Conservation (phyloP, 2,329 filamentous ascomycete species). For the Talaromyces islandicus region DNA sequence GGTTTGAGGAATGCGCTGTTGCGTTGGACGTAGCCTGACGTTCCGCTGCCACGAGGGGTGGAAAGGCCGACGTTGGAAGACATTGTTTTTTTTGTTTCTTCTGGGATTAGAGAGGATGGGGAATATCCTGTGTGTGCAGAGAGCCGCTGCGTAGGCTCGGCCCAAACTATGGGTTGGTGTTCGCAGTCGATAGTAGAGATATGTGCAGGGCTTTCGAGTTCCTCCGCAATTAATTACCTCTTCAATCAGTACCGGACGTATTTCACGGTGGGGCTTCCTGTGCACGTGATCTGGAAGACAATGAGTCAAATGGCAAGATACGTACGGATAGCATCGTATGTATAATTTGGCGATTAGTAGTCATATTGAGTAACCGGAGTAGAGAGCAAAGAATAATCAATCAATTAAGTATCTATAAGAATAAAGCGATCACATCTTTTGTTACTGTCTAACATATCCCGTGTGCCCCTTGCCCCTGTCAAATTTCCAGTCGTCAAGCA, state of each 20-base stretch:
- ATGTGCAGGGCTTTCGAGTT: neutral
- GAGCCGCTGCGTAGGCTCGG: neutral
- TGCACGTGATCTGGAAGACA: neutral
- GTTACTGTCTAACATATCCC: slow-evolving; percentile 9
- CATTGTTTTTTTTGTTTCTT: slow-evolving; percentile 48
- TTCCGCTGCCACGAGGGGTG: slow-evolving; percentile 90
- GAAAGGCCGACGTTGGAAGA: slow-evolving; percentile 94
- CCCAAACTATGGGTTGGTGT: neutral
- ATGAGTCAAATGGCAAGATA: neutral
- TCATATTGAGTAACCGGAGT: neutral
- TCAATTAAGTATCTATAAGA: slow-evolving; percentile 13
- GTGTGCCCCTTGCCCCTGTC: slow-evolving; percentile 6
- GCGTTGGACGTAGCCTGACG: slow-evolving; percentile 94
- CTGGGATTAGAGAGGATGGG: neutral
- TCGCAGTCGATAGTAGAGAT: neutral
- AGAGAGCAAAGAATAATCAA: neutral
- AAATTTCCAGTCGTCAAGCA: slow-evolving; percentile 6
- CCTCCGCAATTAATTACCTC: neutral
- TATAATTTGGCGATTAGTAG: neutral
- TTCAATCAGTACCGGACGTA: neutral
- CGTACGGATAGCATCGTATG: too few species aligned
- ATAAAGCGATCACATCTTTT: slow-evolving; percentile 10
- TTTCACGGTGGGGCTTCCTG: neutral
- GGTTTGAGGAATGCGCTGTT: slow-evolving; percentile 85
- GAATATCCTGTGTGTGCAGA: neutral